Base-by-base conservation (phyloP, 78 protist genomes). In the Dictyostelium firmibasis region DNA sequence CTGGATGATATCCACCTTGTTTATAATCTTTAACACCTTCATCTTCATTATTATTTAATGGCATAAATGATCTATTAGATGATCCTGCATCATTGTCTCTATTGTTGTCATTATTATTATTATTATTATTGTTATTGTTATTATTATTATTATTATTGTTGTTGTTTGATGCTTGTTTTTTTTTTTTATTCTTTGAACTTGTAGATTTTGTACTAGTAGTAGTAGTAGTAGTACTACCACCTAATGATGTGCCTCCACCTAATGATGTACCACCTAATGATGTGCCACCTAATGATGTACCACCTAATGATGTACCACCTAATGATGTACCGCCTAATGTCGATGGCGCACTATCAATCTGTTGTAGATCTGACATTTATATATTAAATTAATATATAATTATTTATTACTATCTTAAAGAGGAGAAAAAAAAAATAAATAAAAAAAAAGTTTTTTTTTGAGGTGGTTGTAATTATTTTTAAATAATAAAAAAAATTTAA, bases 1-100 rank as follows among this genome's bases (percentile, higher is more conserved):
- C 99, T 18, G 96, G 97, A 69, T 98, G 99, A 84, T 99, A 99
- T 9, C 99, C 99, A 10, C 99, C 99, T 14, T 79, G 70, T 62
- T 69, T 89, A 50, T 89, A 89, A 57, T 89, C 94, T 18, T 38
- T 31, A 6, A 43, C 31, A 13, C 91, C 91, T 25, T 84, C 92
- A 50, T 92, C 92, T 16, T 85, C 91, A 82, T 79, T 44, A 36
- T 33, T 25, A 29, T 44, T 44, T 20, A 11, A 13, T 79, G 84
- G 84, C 84, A 79, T 79, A 47, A 79, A 79, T 27, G 67, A 38
- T 44, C 16, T 72, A 72, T 33, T 72, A 13, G 18, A 14, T 72
- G 79, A 72, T 33, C 79, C 79, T 0, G 20, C 4, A 4, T 72
- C 43, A 31, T 27, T 4, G 11, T 67, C 75, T 25, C 35, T 25